Percentiles rank a stretch among this genome's conserved stretches.
Evolutionary conservation across 164 flowering plant genomes (phyloP).

Genomic region (Magnolia officinalis): DNA sequence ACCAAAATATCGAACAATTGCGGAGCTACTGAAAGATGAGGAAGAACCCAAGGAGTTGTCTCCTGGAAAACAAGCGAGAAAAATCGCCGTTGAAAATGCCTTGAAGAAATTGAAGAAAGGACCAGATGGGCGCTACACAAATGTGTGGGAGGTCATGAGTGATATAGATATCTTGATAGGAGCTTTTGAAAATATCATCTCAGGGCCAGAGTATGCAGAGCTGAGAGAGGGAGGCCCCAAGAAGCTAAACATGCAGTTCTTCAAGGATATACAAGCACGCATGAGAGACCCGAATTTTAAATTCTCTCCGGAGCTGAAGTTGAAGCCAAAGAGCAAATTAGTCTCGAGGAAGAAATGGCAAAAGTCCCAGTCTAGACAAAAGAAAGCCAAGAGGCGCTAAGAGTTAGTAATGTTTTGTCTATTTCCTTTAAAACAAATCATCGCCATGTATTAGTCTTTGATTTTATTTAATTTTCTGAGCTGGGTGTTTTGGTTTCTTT

Average conservation of each 20-base stretch:
- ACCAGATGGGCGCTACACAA: constrained; percentile 89
- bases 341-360: constrained; percentile 85
- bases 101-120: constrained; percentile 92
- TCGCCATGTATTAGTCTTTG: too few species aligned
- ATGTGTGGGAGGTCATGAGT: constrained; percentile 96
- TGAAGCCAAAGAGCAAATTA: constrained; percentile 90
- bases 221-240: constrained; percentile 89
- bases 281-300: constrained; percentile 96
- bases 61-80: constrained; percentile 94
- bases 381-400: constrained; percentile 73
- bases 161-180: constrained; percentile 88
- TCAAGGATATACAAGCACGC: constrained; percentile 87
- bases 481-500: too few species aligned
- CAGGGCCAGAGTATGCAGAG: constrained; percentile 92
- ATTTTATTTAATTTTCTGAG: too few species aligned
- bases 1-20: constrained; percentile 68
- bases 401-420: neutral
- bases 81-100: constrained; percentile 88
- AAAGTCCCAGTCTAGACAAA: constrained; percentile 66
- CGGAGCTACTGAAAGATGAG: constrained; percentile 70
- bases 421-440: too few species aligned
- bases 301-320: constrained; percentile 76
- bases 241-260: constrained; percentile 79
- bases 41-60: constrained; percentile 75
- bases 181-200: constrained; percentile 90